Evolutionary conservation across 2,329 filamentous ascomycete species (phyloP).

Genomic region (Cryphonectria naterciae): DNA sequence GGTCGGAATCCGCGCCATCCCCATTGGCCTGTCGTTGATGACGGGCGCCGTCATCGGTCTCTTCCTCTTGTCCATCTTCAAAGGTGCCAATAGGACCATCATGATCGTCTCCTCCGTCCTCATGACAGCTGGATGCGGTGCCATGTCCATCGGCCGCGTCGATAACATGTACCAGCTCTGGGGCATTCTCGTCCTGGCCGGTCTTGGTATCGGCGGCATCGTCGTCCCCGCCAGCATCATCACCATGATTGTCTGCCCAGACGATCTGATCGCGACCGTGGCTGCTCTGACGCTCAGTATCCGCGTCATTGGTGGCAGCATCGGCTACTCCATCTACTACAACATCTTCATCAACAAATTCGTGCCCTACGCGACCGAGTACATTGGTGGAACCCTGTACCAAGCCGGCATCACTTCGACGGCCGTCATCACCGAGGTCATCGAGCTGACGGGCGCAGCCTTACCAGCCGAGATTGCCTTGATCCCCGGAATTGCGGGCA

Average conservation of each 20-base stretch:
- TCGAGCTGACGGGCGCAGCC: conserved; percentile 56
- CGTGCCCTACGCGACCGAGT: conserved; percentile 46
- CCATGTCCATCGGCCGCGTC: conserved; percentile 52
- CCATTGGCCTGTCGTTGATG: conserved; percentile 67
- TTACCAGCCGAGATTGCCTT: conserved; percentile 52
- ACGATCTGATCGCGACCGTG: conserved; percentile 71
- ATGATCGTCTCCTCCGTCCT: conserved; percentile 62
- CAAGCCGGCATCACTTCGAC: conserved; percentile 53
- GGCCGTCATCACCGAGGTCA: conserved; percentile 52
- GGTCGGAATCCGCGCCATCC: conserved; percentile 67
- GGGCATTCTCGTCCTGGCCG: conserved; percentile 62
- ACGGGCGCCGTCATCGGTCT: conserved; percentile 63
- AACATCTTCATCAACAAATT: conserved; percentile 57
- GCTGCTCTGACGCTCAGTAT: conserved; percentile 71
- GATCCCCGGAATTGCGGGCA: conserved; percentile 57
- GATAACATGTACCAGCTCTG: conserved; percentile 60
- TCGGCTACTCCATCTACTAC: conserved; percentile 65
- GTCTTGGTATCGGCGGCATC: conserved; percentile 69
- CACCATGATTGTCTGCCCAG: conserved; percentile 70
- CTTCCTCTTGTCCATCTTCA: conserved; percentile 57
- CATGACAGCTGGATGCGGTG: conserved; percentile 68
- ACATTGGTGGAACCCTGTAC: conserved; percentile 56
- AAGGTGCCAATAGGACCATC: conserved; percentile 62
- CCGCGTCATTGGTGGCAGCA: conserved; percentile 68
- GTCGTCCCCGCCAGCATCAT: conserved; percentile 71